Evolutionary conservation across 495 filamentous ascomycete species (phyloP).

Genomic region (Penicillium riverlandense): DNA sequence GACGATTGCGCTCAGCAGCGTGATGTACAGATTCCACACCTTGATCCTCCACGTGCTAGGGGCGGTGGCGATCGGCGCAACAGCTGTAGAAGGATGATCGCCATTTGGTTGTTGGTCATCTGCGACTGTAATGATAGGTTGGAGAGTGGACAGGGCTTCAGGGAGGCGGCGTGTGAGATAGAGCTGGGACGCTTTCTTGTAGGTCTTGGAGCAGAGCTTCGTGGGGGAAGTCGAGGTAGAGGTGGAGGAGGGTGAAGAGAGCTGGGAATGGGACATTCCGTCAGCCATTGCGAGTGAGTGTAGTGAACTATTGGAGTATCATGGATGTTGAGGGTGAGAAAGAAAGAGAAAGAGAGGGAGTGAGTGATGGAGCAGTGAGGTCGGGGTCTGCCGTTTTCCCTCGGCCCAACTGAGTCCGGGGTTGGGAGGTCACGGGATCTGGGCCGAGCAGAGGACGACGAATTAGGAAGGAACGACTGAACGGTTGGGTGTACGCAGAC

Average conservation of each 20-base stretch:
- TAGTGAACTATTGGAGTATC: not conserved
- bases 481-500: no score
- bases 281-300: constrained; percentile 24
- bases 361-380: constrained; percentile 9
- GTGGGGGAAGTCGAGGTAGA: constrained; percentile 43
- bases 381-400: constrained; percentile 22
- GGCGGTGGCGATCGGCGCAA: constrained; percentile 65
- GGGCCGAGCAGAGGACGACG: constrained; percentile 1
- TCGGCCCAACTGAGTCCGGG: constrained; percentile 27
- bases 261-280: constrained; percentile 34
- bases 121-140: constrained; percentile 60
- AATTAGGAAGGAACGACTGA: not conserved
- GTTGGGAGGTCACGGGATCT: constrained; percentile 18
- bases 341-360: constrained; percentile 3
- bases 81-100: constrained; percentile 19
- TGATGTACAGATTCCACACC: constrained; percentile 94
- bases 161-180: constrained; percentile 88
- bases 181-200: constrained; percentile 82
- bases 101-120: constrained; percentile 29
- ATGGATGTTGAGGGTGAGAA: not conserved
- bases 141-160: constrained; percentile 75
- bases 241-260: constrained; percentile 38
- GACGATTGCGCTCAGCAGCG: constrained; percentile 80
- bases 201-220: constrained; percentile 57
- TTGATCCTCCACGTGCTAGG: constrained; percentile 78